Evolutionary conservation across 2,329 filamentous ascomycete genomes (phyloP).

Genomic region (Diaporthe citrichinensis): DNA sequence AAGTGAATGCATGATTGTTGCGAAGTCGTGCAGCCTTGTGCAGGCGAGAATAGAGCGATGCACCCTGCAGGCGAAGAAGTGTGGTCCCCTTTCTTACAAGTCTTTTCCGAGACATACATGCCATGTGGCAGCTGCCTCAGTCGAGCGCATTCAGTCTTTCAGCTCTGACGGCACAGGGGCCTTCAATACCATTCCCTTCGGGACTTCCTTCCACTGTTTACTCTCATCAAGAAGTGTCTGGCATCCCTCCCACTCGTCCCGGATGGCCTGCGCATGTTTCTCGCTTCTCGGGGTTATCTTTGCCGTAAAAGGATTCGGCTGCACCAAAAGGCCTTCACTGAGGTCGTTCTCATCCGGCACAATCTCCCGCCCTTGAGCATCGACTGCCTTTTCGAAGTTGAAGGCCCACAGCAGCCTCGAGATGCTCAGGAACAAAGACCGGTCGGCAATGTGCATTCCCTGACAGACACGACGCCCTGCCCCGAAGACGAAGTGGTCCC

Average conservation of each 20-base stretch:
- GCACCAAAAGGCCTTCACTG: conserved; percentile 30
- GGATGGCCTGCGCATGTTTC: conserved; percentile 1
- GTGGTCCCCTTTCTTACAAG: neutral
- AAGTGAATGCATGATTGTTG: neutral
- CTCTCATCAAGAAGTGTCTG: conserved; percentile 32
- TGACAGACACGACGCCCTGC: conserved; percentile 70
- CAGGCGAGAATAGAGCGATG: neutral
- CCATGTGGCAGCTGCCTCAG: neutral
- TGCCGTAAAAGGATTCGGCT: conserved; percentile 34
- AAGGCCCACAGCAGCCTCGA: conserved; percentile 65
- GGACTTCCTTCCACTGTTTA: conserved; percentile 40
- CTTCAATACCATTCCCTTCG: conserved; percentile 35
- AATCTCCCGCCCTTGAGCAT: conserved; percentile 29
- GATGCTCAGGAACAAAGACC: conserved; percentile 62
- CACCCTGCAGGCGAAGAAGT: neutral
- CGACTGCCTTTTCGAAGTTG: conserved; percentile 41
- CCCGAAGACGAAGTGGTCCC: conserved; percentile 69
- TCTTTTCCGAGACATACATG: neutral
- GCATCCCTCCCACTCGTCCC: conserved; percentile 34
- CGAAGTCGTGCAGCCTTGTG: neutral
- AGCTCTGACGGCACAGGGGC: neutral
- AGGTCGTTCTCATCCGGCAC: conserved; percentile 20
- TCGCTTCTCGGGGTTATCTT: conserved; percentile 35
- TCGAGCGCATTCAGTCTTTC: neutral
- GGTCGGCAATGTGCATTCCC: conserved; percentile 68